Conservation (phyloP, 2,329 filamentous ascomycete genomes). For the Neonectria magnoliae region DNA sequence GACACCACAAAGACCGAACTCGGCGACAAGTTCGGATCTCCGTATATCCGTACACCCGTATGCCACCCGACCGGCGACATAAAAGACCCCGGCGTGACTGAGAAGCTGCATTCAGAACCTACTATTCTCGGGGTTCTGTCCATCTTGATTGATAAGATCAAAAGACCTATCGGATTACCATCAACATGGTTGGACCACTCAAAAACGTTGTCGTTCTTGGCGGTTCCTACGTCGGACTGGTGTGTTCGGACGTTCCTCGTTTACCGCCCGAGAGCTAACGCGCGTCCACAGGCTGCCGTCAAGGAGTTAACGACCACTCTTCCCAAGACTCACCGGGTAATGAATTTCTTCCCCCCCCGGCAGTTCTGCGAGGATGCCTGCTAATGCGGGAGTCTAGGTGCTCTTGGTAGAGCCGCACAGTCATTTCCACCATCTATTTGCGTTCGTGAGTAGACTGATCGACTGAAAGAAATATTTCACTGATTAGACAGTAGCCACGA, state of each 20-base stretch:
- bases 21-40: constrained; percentile 17
- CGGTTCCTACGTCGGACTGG: constrained; percentile 42
- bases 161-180: neutral
- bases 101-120: neutral
- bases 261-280: neutral
- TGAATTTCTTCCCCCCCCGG: accelerated
- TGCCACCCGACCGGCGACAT: neutral
- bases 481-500: constrained; percentile 46
- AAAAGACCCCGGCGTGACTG: constrained; percentile 12
- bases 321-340: constrained; percentile 38
- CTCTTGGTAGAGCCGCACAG: constrained; percentile 61
- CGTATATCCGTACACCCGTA: constrained; percentile 25
- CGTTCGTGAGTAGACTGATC: constrained; percentile 44
- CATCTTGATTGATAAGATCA: constrained; percentile 5
- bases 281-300: constrained; percentile 31
- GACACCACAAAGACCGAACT: constrained; percentile 14
- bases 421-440: constrained; percentile 62
- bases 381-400: constrained; percentile 40
- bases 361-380: neutral
- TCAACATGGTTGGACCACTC: constrained; percentile 30
- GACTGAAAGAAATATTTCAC: no score
- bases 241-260: constrained; percentile 5
- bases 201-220: constrained; percentile 43
- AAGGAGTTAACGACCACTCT: constrained; percentile 36
- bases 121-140: constrained; percentile 17